Base-by-base conservation (phyloP, 345 rosid species). In the Eutrema japonicum region DNA sequence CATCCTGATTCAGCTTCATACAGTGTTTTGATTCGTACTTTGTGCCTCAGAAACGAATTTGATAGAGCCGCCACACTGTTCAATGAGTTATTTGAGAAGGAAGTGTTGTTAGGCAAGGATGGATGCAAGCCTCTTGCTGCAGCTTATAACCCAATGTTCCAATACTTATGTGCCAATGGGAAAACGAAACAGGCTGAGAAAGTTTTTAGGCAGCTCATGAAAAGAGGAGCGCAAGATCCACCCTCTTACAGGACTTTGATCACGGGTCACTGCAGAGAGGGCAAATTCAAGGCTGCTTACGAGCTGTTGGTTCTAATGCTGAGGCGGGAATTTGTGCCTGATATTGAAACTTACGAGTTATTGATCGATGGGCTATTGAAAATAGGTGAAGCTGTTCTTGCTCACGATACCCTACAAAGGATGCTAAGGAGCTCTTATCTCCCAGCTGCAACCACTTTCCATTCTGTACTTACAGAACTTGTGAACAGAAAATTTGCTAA, bases 171-270 rank as follows among this genome's bases (percentile, higher is more conserved):
- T 64, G 75, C 74, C 78, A 88, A 65, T 52, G 95, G 96, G 66
- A 85, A 87, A 78, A 83, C 93, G 26, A 59, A 50, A 64, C 88
- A 83, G 77, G 96, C 96, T 10, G 96, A 90, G 67, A 79, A 59
- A 55, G 84, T 82, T 37, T 88, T 88, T 69, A 83, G 96, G 85
- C 95, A 92, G 83, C 85, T 92, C 22, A 83, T 90, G 89, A 90
- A 82, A 77, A 82, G 87, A 73, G 98, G 98, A 73, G 82, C 55
- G 11, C 98, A 87, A 76, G 95, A 92, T 82, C 96, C 95, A 64
- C 55, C 80, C 61, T 83, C 88, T 56, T 89, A 80, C 77, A 77
- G 69, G 82, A 88, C 86, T 61, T 76, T 90, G 83, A 90, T 92
- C 70, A 78, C 60, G 68, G 98, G 98, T 51, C 89, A 87, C 72